Evolutionary conservation across 1,139 yeast genomes (phyloP), one percentile per base, ranked within the genome.

Genomic region (Taphrina betulina): DNA sequence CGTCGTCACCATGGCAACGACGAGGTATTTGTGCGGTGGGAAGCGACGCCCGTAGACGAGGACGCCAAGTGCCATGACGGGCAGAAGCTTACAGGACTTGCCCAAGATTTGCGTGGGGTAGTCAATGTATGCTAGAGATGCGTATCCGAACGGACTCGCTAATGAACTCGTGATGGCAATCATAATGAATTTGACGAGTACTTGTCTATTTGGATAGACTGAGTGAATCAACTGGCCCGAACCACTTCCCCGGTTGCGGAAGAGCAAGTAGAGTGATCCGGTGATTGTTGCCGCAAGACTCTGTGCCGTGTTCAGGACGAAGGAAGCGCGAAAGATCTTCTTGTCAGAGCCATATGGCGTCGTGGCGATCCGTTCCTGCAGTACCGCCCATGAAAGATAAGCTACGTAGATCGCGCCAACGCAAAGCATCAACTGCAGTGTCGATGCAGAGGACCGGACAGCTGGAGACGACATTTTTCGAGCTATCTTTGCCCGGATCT

Each of bases 21-120:
- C 95, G 29, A 78, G 61, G 66, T 86, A 86, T 69, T 92, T 94
- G 71, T 83, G 82, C 5, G 71, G 57, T 0, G 96, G 92, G 68
- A 87, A 92, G 57, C 71, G 73, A 4, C 87, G 80, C 37, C 84
- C 76, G 70, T 89, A 92, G 22, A 86, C 67, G n/a, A 82, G 64
- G 60, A 83, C 72, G 66, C 89, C 96, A 2, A 92, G 84, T 33
- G 86, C 69, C 85, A 92, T 83, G 22, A 90, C 95, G 0, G 99
- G 99, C 31, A 92, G 80, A 68, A 92, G 76, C 66, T 92, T 92
- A 68, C 98, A 92, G 52, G 95, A 85, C 68, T 92, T 92, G 36
- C 96, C 95, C 60, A 92, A 76, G 63, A 92, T 77, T 64, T 80
- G 83, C 0, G 95, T 85, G 66, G 92, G 74, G 67, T 87, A 92